Base-by-base conservation (phyloP, 2,329 filamentous ascomycete species). In the Penicillium digitatum region DNA sequence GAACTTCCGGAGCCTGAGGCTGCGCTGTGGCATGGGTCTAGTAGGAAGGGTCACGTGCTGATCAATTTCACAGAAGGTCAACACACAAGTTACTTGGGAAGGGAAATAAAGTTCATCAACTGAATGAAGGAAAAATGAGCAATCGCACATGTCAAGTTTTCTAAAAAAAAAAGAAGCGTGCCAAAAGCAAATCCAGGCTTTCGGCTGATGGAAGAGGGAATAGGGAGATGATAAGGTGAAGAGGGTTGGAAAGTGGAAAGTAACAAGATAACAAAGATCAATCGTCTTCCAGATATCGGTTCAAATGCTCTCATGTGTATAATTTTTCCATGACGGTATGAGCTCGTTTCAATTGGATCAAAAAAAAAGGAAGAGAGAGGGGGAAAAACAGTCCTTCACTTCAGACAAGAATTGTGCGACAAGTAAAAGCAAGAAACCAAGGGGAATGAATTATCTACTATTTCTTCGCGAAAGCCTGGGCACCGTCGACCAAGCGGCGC, bases 401-500 rank as follows among this genome's bases (percentile, higher is more conserved):
- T 42, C 35, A 32, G n/a, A 50, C 37, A 37, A 37, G 26, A 50
- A 49, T 45, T 44, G 47, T 40, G 43, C 34, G 38, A 40, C 31
- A 55, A 45, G 24, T 35, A 31, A 54, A 51, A 51, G n/a, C n/a
- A 46, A 45, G 48, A 12, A 54, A 55, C 29, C 29, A 54, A 47
- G 26, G 51, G 52, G 32, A n/a, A n/a, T n/a, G 47, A 52, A 50
- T 58, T 59, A 56, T 62, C 66, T 70, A 71, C 67, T 69, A 60
- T 45, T 72, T 79, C 73, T 81, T 78, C 68, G 72, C 72, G 52
- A 84, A 85, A 54, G 77, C 69, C 73, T 85, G 83, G 46, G 81
- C 81, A 62, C 83, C 84, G 52, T 87, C 84, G 42, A 82, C 78
- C 58, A 87, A 74, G 59, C 84, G 78, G 58, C 84, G 76, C 78